phyloP scores from a whole-genome alignment of 2,329 filamentous ascomycete genomes.

The Didymella arachidicola region DNA sequence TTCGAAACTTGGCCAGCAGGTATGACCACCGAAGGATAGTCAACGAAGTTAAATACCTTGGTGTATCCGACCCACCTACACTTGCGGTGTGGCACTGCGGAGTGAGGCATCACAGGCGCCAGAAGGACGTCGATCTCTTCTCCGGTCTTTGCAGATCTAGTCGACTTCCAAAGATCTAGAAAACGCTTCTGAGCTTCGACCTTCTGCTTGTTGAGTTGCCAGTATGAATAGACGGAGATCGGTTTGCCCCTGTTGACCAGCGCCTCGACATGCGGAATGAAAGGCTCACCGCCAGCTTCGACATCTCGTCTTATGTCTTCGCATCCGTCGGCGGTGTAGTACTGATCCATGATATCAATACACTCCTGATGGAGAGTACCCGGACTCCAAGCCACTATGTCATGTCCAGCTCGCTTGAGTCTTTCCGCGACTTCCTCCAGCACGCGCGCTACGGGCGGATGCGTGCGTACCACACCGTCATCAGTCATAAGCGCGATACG shows the following conservation, averaged over 20 bases:
- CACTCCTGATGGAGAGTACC: slow-evolving; percentile 62
- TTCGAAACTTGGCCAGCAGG: slow-evolving; percentile 60
- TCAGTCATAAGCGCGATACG: slow-evolving; percentile 61
- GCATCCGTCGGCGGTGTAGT: slow-evolving; percentile 68
- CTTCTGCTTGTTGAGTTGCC: slow-evolving; percentile 70
- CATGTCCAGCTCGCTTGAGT: slow-evolving; percentile 60
- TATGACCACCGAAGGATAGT: slow-evolving; percentile 66
- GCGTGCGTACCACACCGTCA: slow-evolving; percentile 63
- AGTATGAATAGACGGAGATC: slow-evolving; percentile 69
- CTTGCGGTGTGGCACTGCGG: slow-evolving; percentile 59
- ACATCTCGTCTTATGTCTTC: slow-evolving; percentile 68
- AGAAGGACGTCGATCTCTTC: slow-evolving; percentile 64
- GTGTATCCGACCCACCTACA: slow-evolving; percentile 65
- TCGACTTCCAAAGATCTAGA: slow-evolving; percentile 65
- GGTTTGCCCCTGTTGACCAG: slow-evolving; percentile 58
- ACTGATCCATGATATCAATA: slow-evolving; percentile 67
- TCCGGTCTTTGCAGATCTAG: slow-evolving; percentile 55
- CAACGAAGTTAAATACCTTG: slow-evolving; percentile 68
- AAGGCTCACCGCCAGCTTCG: slow-evolving; percentile 63
- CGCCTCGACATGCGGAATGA: slow-evolving; percentile 58
- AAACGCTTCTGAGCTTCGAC: slow-evolving; percentile 62
- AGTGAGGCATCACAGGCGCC: slow-evolving; percentile 67
- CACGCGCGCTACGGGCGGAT: slow-evolving; percentile 62
- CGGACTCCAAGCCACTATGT: slow-evolving; percentile 62
- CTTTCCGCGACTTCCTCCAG: slow-evolving; percentile 50